A percentile compares a stretch with the other conserved stretches of the same genome.
Evolutionary conservation across 2,329 filamentous ascomycete species (phyloP).

Genomic region (Neofusicoccum ribis): DNA sequence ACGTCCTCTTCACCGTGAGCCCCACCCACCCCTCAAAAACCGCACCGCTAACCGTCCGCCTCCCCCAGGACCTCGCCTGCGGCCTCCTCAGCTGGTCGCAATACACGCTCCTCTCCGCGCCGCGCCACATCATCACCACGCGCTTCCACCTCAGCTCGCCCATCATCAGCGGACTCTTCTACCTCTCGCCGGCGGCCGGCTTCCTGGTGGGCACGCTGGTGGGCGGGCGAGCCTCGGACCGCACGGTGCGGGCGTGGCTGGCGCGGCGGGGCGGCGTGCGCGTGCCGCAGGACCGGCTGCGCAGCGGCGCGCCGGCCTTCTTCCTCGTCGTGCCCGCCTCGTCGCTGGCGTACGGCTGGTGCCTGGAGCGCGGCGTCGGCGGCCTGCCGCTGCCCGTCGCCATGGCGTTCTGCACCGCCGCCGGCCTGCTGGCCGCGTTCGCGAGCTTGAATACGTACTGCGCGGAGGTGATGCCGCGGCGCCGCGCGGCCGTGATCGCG

Average conservation of each 20-base stretch:
- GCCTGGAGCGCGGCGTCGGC: conserved; percentile 34
- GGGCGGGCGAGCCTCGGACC: conserved; percentile 26
- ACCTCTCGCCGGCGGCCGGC: conserved; percentile 26
- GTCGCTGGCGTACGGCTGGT: conserved; percentile 40
- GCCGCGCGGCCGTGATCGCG: conserved; percentile 29
- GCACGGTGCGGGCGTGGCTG: conserved; percentile 25
- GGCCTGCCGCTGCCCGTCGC: conserved; percentile 39
- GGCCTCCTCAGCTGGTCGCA: conserved; percentile 28
- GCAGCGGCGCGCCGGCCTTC: conserved; percentile 27
- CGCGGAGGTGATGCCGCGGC: conserved; percentile 32
- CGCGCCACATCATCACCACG: conserved; percentile 23
- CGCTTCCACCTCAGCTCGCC: conserved; percentile 25
- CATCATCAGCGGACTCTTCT: conserved; percentile 25
- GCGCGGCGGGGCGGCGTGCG: conserved; percentile 21
- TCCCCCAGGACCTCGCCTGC: conserved; percentile 22
- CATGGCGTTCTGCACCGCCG: conserved; percentile 34
- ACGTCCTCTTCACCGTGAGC: conserved; percentile 28
- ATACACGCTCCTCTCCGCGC: conserved; percentile 25
- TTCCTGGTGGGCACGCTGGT: conserved; percentile 26
- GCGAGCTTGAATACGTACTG: conserved; percentile 44
- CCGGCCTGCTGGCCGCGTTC: conserved; percentile 42
- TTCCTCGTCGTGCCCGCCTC: conserved; percentile 36
- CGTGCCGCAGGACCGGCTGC: conserved; percentile 28
- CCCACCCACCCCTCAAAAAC: background rate
- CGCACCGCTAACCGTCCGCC: background rate